Percentiles rank a stretch among this genome's conserved stretches.
These are phyloP conservation scores for Diutina neorugosa DNA, from an alignment of 1,139 yeast genomes.

Conservation along the genomic window DNA sequence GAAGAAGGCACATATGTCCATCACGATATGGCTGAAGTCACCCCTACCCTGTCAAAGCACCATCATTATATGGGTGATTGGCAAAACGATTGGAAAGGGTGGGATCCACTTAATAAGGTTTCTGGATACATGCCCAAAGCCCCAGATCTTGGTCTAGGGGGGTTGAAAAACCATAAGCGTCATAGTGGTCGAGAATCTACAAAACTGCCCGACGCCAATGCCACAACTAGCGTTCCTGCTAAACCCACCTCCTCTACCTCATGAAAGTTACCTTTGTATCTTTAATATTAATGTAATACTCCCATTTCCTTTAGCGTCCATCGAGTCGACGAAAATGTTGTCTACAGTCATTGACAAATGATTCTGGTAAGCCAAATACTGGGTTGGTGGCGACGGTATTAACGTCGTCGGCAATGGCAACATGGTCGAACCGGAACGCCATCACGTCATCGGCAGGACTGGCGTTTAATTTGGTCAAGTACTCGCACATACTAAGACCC, in stretches of 20 bases:
- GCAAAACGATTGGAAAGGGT: neutral
- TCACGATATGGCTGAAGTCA: neutral
- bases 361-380: constrained; percentile 46
- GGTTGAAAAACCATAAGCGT: neutral
- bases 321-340: neutral
- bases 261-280: no score
- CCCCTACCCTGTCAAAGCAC: neutral
- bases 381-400: constrained; percentile 40
- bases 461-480: constrained; percentile 19
- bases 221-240: neutral
- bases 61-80: neutral
- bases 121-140: neutral
- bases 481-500: constrained; percentile 66
- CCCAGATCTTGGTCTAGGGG: neutral
- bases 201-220: no score
- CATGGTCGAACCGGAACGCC: constrained; percentile 19
- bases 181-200: no score
- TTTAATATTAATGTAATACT: no score
- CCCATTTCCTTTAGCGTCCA: neutral
- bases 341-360: neutral
- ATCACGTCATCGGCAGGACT: constrained; percentile 9
- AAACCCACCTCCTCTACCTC: neutral
- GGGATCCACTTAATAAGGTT: neutral
- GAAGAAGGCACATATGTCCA: neutral
- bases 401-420: constrained; percentile 9